Conservation (phyloP, 805 yeast species). For the Debaryomyces maramus region DNA sequence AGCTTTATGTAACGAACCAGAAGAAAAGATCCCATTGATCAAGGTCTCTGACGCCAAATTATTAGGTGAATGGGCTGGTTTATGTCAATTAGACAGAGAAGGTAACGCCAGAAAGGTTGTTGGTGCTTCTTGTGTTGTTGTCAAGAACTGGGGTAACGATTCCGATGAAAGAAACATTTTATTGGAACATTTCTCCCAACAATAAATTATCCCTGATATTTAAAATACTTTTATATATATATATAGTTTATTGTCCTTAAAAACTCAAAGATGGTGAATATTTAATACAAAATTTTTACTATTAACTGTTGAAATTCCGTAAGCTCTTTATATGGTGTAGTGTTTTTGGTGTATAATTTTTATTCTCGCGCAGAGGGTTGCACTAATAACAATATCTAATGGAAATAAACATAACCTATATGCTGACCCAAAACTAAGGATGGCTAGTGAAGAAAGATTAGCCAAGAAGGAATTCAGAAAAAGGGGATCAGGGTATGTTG, state of each 20-base stretch:
- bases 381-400: not conserved
- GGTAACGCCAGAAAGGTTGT: slow-evolving; percentile 99
- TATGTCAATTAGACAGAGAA: slow-evolving; percentile 98
- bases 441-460: slow-evolving; percentile 9
- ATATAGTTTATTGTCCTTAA: slow-evolving; percentile 1
- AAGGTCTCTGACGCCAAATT: slow-evolving; percentile 99
- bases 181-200: slow-evolving; percentile 93
- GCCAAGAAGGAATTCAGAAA: slow-evolving; percentile 32
- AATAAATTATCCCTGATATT: slow-evolving; percentile 45
- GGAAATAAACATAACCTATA: slow-evolving; percentile 1
- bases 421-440: not conserved
- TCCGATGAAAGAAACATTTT: slow-evolving; percentile 95
- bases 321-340: too few species aligned
- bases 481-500: slow-evolving; percentile 46
- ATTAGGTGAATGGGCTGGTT: slow-evolving; percentile 99
- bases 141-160: slow-evolving; percentile 99
- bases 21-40: slow-evolving; percentile 94
- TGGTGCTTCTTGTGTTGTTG: slow-evolving; percentile 99
- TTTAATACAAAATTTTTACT: slow-evolving; percentile 14
- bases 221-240: slow-evolving; percentile 5
- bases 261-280: slow-evolving; percentile 9
- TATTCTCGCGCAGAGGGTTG: too few species aligned
- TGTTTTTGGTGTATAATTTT: too few species aligned
- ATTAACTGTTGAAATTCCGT: too few species aligned
- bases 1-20: slow-evolving; percentile 98